Conservation (phyloP, 2,329 filamentous ascomycete species). For the Penicillium sp. region DNA sequence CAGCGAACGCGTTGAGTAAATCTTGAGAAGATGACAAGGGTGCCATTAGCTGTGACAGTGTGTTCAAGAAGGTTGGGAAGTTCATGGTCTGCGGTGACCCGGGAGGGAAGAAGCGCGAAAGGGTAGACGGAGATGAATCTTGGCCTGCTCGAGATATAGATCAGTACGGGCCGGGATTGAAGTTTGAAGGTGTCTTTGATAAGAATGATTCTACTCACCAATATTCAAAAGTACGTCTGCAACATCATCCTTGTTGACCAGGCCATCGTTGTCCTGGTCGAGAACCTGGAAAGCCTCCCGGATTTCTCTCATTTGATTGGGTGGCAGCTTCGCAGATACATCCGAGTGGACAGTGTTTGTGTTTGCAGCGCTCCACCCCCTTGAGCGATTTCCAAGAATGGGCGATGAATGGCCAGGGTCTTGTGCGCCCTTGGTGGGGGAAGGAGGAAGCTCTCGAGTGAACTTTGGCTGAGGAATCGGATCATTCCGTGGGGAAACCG, state of each 20-base stretch:
- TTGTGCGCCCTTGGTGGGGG: slow-evolving; percentile 42
- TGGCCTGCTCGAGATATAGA: slow-evolving; percentile 60
- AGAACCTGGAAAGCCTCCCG: slow-evolving; percentile 93
- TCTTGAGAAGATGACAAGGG: slow-evolving; percentile 78
- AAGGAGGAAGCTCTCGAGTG: slow-evolving; percentile 43
- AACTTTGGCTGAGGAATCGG: slow-evolving; percentile 41
- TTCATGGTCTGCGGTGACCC: slow-evolving; percentile 73
- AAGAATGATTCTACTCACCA: slow-evolving; percentile 59
- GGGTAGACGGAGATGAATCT: slow-evolving; percentile 69
- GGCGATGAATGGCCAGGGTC: slow-evolving; percentile 34
- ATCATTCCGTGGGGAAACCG: slow-evolving; percentile 31
- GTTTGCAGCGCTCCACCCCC: slow-evolving; percentile 26
- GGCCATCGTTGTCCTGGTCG: slow-evolving; percentile 84
- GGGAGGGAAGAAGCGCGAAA: slow-evolving; percentile 82
- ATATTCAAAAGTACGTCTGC: slow-evolving; percentile 85
- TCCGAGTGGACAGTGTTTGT: slow-evolving; percentile 35
- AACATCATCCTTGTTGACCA: slow-evolving; percentile 80
- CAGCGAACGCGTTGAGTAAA: slow-evolving; percentile 85
- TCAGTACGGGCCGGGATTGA: background rate
- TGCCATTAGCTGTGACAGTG: slow-evolving; percentile 73
- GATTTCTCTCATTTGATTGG: slow-evolving; percentile 81
- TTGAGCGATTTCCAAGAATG: slow-evolving; percentile 30
- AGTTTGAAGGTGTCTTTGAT: too few species aligned
- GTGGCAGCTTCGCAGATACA: slow-evolving; percentile 63
- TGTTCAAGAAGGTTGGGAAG: slow-evolving; percentile 83